A percentile compares a stretch with the other conserved stretches of the same genome.
Conservation (phyloP, 441 rosid genomes). For the Gossypium gossypioides region DNA sequence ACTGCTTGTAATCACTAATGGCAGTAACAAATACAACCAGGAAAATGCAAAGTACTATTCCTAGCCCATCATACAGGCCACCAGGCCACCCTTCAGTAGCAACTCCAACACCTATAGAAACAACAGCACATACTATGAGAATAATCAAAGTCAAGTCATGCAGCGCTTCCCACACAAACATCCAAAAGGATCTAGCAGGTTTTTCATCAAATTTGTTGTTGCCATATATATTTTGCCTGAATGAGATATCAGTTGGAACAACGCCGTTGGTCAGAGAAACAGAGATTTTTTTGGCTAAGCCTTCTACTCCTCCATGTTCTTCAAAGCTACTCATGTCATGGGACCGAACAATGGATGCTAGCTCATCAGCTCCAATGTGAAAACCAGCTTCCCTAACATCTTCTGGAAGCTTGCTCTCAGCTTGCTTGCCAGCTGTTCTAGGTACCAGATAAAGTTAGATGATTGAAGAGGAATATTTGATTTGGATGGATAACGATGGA, state of each 20-base stretch:
- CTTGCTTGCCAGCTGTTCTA: constrained; percentile 35
- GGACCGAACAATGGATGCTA: constrained; percentile 36
- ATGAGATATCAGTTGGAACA: constrained; percentile 23
- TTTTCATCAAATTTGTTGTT: constrained; percentile 50
- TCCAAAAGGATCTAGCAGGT: constrained; percentile 37
- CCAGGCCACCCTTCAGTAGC: constrained; percentile 42
- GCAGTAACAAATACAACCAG: constrained; percentile 41
- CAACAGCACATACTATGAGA: constrained; percentile 34
- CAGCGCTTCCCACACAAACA: constrained; percentile 43
- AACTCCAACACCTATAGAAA: constrained; percentile 39
- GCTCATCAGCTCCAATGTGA: constrained; percentile 41
- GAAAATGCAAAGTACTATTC: constrained; percentile 35
- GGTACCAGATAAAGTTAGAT: not conserved
- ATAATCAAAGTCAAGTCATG: constrained; percentile 40
- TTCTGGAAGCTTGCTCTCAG: constrained; percentile 24
- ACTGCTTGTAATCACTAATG: constrained; percentile 39
- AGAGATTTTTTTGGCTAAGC: constrained; percentile 23
- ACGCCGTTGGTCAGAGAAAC: constrained; percentile 40
- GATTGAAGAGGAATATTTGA: not conserved
- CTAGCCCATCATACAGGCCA: constrained; percentile 40
- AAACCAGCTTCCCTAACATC: constrained; percentile 38
- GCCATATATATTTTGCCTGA: constrained; percentile 46
- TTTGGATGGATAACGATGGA: not conserved
- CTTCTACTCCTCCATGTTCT: constrained; percentile 43
- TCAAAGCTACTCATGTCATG: constrained; percentile 34